Evolutionary conservation across 2,329 filamentous ascomycete species (phyloP).

Genomic region (Neonectria ditissima): DNA sequence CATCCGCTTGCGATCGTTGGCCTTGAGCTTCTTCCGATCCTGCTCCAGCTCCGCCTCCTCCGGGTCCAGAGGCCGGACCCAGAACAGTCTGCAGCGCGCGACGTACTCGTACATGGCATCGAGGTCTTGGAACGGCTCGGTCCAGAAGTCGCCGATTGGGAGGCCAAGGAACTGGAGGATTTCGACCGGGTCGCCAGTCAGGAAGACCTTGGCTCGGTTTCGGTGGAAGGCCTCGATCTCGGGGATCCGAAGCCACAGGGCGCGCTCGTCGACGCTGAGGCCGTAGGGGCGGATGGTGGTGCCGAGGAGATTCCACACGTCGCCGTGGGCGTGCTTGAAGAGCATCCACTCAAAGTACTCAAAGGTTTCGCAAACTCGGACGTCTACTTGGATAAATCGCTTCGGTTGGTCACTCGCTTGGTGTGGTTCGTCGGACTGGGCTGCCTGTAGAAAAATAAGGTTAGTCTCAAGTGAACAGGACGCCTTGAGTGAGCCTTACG

Average conservation of each 20-base stretch:
- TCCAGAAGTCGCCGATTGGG: conserved; percentile 58
- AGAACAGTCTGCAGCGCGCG: conserved; percentile 69
- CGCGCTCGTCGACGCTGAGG: conserved; percentile 72
- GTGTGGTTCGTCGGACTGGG: background rate
- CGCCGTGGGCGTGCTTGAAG: conserved; percentile 79
- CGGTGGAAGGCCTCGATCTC: conserved; percentile 73
- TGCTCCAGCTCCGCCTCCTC: conserved; percentile 45
- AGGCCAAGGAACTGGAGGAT: conserved; percentile 75
- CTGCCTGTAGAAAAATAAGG: background rate
- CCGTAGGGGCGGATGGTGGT: conserved; percentile 72
- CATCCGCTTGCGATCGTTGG: conserved; percentile 70
- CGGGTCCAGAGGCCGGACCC: conserved; percentile 48
- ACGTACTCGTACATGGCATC: conserved; percentile 73
- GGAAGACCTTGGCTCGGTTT: conserved; percentile 67
- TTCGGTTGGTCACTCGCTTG: background rate
- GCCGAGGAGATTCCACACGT: conserved; percentile 74
- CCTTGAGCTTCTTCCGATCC: conserved; percentile 55
- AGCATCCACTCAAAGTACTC: conserved; percentile 69
- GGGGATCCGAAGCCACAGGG: conserved; percentile 73
- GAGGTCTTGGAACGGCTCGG: conserved; percentile 64
- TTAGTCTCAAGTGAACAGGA: background rate
- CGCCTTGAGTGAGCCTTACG: background rate
- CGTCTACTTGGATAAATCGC: conserved; percentile 74
- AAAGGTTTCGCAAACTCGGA: conserved; percentile 63
- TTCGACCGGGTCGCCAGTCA: conserved; percentile 67